Percentiles rank a stretch among this genome's conserved stretches.
phyloP scores from a whole-genome alignment of 106 monocot species.

The Posidonia australis region DNA sequence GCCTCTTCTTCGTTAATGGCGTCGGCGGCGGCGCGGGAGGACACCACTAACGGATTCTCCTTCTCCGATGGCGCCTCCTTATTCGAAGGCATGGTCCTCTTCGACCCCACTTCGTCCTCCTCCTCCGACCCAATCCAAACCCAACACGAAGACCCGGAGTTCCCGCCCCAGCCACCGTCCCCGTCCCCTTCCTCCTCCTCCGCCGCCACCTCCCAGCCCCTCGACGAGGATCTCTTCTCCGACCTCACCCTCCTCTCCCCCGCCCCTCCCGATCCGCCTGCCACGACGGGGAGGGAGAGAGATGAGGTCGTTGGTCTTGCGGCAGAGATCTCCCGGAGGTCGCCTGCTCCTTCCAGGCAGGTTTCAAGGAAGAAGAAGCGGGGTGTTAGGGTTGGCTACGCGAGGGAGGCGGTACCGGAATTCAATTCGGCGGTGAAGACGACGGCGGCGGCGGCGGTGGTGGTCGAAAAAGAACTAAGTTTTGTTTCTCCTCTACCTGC shows the following conservation, averaged over 20 bases:
- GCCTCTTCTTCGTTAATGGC: conserved; percentile 4
- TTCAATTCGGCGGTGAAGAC: not conserved
- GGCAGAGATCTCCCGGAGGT: not conserved
- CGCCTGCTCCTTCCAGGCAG: conserved; percentile 22
- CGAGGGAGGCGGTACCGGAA: conserved; percentile 24
- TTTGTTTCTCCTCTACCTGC: too few species aligned
- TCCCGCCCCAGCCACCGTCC: not conserved
- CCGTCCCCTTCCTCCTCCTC: conserved; percentile 3
- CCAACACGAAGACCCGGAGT: conserved; percentile 2
- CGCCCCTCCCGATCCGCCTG: not conserved
- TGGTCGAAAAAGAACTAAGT: not conserved
- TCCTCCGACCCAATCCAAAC: not conserved
- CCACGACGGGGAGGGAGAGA: too few species aligned
- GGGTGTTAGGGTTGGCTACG: conserved; percentile 78
- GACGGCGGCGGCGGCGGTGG: not conserved
- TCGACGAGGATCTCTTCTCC: conserved; percentile 85
- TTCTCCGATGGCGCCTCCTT: conserved; percentile 28
- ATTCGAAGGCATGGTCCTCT: conserved; percentile 94
- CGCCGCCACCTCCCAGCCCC: conserved; percentile 18
- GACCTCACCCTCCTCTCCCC: conserved; percentile 60
- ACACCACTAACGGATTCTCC: not conserved
- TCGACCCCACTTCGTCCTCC: conserved; percentile 30
- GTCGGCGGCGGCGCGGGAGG: conserved; percentile 2
- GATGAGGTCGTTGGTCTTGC: too few species aligned
- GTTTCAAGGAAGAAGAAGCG: conserved; percentile 87